Conservation (phyloP, 768 basidiomycete species). For the Leccinum boreale region DNA sequence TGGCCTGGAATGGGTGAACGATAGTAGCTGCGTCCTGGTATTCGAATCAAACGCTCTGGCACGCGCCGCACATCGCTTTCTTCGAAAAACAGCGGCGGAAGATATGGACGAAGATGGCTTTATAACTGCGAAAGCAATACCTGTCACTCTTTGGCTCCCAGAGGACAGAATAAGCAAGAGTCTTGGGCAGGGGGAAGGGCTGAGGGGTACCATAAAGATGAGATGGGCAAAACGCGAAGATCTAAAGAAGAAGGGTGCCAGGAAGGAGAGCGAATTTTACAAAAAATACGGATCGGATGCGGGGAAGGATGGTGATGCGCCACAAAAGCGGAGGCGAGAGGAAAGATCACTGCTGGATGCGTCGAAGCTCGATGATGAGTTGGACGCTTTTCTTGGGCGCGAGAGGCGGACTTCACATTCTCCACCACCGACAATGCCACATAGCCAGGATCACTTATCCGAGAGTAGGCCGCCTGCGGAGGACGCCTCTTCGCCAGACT, state of each 20-base stretch:
- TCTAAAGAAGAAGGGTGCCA: constrained; percentile 76
- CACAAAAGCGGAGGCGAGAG: constrained; percentile 37
- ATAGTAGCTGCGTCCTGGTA: constrained; percentile 77
- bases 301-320: constrained; percentile 54
- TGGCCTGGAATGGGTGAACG: constrained; percentile 84
- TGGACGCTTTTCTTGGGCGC: constrained; percentile 64
- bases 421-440: constrained; percentile 63
- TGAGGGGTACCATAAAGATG: constrained; percentile 66
- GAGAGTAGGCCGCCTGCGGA: constrained; percentile 53
- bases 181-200: constrained; percentile 64
- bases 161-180: constrained; percentile 73
- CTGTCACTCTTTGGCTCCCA: constrained; percentile 73
- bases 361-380: constrained; percentile 58
- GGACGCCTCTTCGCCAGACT: constrained; percentile 49
- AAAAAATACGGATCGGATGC: constrained; percentile 63
- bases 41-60: constrained; percentile 59
- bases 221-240: constrained; percentile 73
- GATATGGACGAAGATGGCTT: constrained; percentile 53
- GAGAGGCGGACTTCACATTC: constrained; percentile 34
- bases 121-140: constrained; percentile 65
- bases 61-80: constrained; percentile 43
- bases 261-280: constrained; percentile 74
- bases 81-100: constrained; percentile 52
- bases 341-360: constrained; percentile 32
- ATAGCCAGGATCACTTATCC: constrained; percentile 55